Evolutionary conservation across 2,329 filamentous ascomycete genomes (phyloP).

Genomic region (Colletotrichum tropicale): DNA sequence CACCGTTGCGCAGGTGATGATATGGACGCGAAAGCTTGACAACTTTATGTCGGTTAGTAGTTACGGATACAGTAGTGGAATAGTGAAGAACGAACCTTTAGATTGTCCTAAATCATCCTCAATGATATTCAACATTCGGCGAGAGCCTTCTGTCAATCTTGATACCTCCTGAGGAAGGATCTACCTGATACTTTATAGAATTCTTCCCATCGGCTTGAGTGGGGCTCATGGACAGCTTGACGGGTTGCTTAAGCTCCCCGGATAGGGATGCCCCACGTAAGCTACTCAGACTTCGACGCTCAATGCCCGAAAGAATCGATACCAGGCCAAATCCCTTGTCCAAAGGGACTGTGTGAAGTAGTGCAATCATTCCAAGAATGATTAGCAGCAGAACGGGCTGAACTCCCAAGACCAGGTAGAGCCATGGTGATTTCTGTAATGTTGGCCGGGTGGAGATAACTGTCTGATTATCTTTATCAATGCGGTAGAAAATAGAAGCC

Average conservation of each 20-base stretch:
- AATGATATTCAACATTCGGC: no score
- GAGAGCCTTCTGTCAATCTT: no score
- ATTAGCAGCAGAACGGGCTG: background rate
- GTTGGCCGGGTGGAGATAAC: background rate
- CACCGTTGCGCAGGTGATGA: no score
- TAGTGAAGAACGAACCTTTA: rapidly evolving
- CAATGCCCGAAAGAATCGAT: background rate
- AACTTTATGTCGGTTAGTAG: no score
- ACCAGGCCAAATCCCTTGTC: background rate
- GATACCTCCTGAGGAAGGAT: no score
- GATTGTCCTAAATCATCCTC: no score
- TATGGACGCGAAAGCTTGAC: no score
- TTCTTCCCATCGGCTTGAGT: no score
- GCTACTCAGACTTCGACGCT: background rate
- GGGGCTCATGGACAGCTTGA: background rate
- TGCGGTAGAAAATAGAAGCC: rapidly evolving
- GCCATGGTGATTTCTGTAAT: background rate
- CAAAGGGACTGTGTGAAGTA: background rate
- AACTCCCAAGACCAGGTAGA: background rate
- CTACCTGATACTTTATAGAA: no score
- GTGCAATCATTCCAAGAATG: background rate
- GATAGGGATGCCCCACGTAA: background rate
- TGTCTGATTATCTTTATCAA: no score
- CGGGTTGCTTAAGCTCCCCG: background rate
- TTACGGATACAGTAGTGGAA: no score